phyloP scores from a whole-genome alignment of 129 eudicot species.

The Flaveria linearis region DNA sequence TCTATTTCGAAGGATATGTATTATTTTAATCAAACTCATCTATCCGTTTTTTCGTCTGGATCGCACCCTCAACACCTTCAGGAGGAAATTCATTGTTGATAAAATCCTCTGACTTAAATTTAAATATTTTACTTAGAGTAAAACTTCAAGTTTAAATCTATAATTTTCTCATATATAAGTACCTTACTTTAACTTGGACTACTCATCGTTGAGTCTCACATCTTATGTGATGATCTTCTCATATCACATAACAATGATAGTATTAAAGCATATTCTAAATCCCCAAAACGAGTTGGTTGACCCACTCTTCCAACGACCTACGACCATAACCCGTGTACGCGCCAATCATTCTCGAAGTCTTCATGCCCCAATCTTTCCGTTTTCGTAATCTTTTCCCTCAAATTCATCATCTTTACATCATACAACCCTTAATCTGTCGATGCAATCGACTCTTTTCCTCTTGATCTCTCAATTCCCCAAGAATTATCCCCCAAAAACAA shows the following conservation, averaged over 20 bases:
- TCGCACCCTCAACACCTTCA: too few relatives aligned
- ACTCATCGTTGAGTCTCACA: too few relatives aligned
- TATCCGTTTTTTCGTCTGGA: too few relatives aligned
- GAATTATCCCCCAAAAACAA: constrained; percentile 5
- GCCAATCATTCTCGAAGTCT: constrained; percentile 18
- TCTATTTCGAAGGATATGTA: too few relatives aligned
- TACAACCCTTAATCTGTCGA: constrained; percentile 12
- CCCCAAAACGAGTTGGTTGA: constrained; percentile 32
- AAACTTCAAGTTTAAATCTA: too few relatives aligned
- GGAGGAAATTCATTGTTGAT: too few relatives aligned
- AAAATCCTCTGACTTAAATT: too few relatives aligned
- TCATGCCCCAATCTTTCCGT: not conserved
- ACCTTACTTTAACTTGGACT: too few relatives aligned
- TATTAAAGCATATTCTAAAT: not conserved
- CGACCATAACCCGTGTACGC: constrained; percentile 20
- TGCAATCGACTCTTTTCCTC: not conserved
- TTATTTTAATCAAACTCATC: too few relatives aligned
- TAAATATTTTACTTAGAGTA: too few relatives aligned
- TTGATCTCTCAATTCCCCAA: constrained; percentile 10
- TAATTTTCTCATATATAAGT: too few relatives aligned
- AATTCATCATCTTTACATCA: constrained; percentile 9
- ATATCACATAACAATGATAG: not conserved
- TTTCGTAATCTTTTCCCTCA: constrained; percentile 16
- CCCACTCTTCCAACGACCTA: constrained; percentile 35
- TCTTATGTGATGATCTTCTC: not conserved